Evolutionary conservation across 768 basidiomycete species (phyloP), one percentile per base, ranked within the genome.

Genomic region (Nidularia pulvinata): DNA sequence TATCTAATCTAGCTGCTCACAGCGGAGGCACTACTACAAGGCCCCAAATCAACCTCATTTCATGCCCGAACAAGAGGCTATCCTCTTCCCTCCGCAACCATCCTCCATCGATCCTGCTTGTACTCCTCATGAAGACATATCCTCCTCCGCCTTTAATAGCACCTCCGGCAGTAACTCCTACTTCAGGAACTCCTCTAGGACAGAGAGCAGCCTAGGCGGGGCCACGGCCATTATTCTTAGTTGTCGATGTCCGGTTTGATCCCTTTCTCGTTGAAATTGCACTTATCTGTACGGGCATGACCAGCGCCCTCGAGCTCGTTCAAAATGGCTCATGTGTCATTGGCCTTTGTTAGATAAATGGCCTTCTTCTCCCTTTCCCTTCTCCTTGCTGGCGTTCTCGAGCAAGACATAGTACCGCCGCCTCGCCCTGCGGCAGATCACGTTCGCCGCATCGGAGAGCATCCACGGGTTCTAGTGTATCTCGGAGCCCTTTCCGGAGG

Each of bases 121-220:
- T 65, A 58, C 33, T 58, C 53, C 6, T 76, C 74, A 56, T 87
- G 82, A 56, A 83, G 80, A 42, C 33, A 91, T 87, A 58, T 95
- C 92, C 55, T 85, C 85, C 67, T 98, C 97, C 2, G 94, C 88
- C 70, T 99, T 96, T 49, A 92, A 79, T 45, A 99, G 68, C 0
- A 95, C 81, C n/a, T 93, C 91, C 0, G 86, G 80, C 9, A 99
- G 72, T 6, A 95, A 66, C 52, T 80, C 80, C 96, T 96, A 98
- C 66, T 99, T 99, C 0, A 95, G 95, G 43, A 91, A 79, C 63
- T 98, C 97, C 69, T 99, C 97, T 22, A 98, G 75, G 0, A 95
- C 83, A 0, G 93, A 91, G 46, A 92, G 85, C 68, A 95, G 85
- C 1, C 85, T 86, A 7, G 82, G 76, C 0, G 94, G 91, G 93